phyloP scores from a whole-genome alignment of 2,329 filamentous ascomycete species.

The Trematosphaeria pertusa region DNA sequence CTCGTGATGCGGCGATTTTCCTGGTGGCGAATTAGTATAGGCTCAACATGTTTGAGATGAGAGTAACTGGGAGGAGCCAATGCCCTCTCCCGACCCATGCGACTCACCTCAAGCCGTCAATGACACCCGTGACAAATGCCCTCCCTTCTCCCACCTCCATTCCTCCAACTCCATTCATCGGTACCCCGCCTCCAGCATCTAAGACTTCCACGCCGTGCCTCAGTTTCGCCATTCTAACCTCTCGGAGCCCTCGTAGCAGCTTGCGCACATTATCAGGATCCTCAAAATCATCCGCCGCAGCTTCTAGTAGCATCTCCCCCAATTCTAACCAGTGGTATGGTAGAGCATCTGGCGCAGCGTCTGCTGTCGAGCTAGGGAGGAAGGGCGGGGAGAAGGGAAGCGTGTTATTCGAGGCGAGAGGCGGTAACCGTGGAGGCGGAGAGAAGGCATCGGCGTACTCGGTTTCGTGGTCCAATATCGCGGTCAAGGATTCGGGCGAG shows the following conservation, averaged over 20 bases:
- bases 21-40: conserved; percentile 41
- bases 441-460: conserved; percentile 74
- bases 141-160: conserved; percentile 92
- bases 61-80: too few species aligned
- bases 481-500: conserved; percentile 73
- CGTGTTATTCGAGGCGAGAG: conserved; percentile 55
- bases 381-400: conserved; percentile 69
- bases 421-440: conserved; percentile 75
- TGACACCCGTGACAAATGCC: conserved; percentile 81
- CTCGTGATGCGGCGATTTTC: conserved; percentile 80
- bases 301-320: conserved; percentile 83
- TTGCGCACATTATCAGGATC: conserved; percentile 76
- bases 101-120: conserved; percentile 76
- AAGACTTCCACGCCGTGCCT: conserved; percentile 74
- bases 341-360: conserved; percentile 71
- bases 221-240: conserved; percentile 90
- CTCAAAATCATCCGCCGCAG: conserved; percentile 82
- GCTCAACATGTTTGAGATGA: not conserved
- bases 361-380: conserved; percentile 74
- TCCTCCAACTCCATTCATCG: conserved; percentile 82
- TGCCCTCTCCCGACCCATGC: too few species aligned
- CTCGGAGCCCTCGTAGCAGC: conserved; percentile 79
- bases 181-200: conserved; percentile 74
- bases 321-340: conserved; percentile 97
- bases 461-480: conserved; percentile 83